phyloP scores from a whole-genome alignment of 129 eudicot species.

The Sambucus nigra region DNA sequence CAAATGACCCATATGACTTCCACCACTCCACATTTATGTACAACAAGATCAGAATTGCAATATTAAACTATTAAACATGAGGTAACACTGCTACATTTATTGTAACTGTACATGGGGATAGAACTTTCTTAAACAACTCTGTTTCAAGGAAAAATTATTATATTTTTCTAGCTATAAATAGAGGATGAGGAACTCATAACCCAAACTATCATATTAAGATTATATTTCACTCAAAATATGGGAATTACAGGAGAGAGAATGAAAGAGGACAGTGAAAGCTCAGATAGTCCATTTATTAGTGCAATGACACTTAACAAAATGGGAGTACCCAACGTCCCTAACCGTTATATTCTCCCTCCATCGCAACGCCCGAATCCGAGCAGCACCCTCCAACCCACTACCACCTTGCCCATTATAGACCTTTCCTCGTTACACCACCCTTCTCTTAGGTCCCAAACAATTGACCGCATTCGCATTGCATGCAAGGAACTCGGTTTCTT shows the following conservation, averaged over 20 bases:
- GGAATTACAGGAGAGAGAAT: constrained; percentile 12
- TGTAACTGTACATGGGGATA: constrained; percentile 5
- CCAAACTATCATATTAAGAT: background rate
- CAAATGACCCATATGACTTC: background rate
- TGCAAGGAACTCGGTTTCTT: constrained; percentile 58
- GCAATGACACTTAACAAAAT: constrained; percentile 36
- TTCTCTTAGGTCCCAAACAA: constrained; percentile 19
- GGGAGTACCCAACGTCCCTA: constrained; percentile 34
- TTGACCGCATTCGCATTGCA: constrained; percentile 36
- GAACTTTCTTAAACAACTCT: background rate
- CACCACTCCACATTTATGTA: constrained; percentile 7
- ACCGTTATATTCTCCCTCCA: constrained; percentile 38
- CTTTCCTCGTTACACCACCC: constrained; percentile 35
- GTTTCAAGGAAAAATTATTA: background rate
- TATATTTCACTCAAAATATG: background rate
- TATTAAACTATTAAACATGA: background rate
- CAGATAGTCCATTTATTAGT: constrained; percentile 33
- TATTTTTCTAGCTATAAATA: constrained; percentile 2
- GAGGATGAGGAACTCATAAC: background rate
- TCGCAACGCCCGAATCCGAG: constrained; percentile 30
- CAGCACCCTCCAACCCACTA: constrained; percentile 6
- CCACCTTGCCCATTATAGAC: constrained; percentile 41
- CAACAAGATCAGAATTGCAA: background rate
- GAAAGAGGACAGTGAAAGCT: constrained; percentile 21
- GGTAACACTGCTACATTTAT: background rate